Evolutionary conservation across 257 asterid species (phyloP), one percentile per base, ranked within the genome.

Genomic region (Verbena officinalis): DNA sequence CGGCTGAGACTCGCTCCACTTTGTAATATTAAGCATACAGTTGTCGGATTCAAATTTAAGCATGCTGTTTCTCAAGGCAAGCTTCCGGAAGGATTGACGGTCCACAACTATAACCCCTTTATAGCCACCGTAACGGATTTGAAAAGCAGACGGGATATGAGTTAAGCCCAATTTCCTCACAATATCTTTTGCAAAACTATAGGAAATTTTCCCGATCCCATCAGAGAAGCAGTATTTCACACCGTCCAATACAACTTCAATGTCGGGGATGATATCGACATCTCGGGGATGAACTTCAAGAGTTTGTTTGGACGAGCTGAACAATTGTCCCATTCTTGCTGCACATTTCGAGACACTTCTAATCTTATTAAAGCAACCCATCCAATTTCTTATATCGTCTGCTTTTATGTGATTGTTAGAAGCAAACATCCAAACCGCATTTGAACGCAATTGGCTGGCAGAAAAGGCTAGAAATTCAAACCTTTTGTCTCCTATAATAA

Each of bases 381-480:
- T 93, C 99, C 99, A 93, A 48, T 84, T 80, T 76, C 97, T 73
- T 56, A 93, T 88, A 65, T 84, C 85, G 30, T 83, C 88, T 11
- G 94, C 91, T 81, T 74, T 81, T 43, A 86, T 56, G 33, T 72
- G 52, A 24, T 88, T 86, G 30, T 90, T 93, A 0, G 99, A 90
- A 69, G 97, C 96, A 84, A 93, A 88, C 97, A 93, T 93, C 99
- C 99, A 93, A 55, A 87, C 91, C 0, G 97, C 77, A 65, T 84
- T 90, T 7, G 96, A 90, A 23, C 97, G 95, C 34, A 93, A 44
- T 33, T 93, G 98, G 77, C 98, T 93, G 5, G 99, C 96, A 4
- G 96, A 93, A 59, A 93, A 93, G 24, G 97, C 96, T 74, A 93
- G 78, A 66, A 93, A 93, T 51, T 82, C 71, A 22, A 93, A 93